phyloP scores from a whole-genome alignment of 805 yeast species.

The Yarrowia sp. region DNA sequence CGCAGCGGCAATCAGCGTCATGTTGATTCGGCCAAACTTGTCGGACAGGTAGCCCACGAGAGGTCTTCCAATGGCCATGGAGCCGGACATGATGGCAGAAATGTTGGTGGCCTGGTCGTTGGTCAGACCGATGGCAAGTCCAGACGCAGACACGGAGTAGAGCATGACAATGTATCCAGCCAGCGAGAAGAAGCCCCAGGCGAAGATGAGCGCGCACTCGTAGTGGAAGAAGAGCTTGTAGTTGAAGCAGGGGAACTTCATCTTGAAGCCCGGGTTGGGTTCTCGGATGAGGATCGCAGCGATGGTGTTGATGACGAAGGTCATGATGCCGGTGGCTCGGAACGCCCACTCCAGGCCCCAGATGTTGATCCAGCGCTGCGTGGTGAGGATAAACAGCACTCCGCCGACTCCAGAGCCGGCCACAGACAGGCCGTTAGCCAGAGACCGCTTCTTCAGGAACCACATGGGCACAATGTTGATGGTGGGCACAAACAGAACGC shows the following conservation, averaged over 20 bases:
- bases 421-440: conserved; percentile 50
- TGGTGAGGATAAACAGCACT: conserved; percentile 36
- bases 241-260: conserved; percentile 24
- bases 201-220: conserved; percentile 21
- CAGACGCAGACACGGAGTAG: conserved; percentile 37
- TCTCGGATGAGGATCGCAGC: conserved; percentile 21
- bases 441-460: conserved; percentile 47
- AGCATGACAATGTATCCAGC: conserved; percentile 29
- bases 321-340: conserved; percentile 44
- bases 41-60: conserved; percentile 49
- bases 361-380: conserved; percentile 42
- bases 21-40: conserved; percentile 47
- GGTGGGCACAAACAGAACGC: conserved; percentile 46
- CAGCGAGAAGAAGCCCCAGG: conserved; percentile 24
- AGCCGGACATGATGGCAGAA: conserved; percentile 38
- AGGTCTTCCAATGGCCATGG: conserved; percentile 49
- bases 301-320: conserved; percentile 3
- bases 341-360: conserved; percentile 57
- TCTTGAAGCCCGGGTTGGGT: conserved; percentile 26
- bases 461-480: conserved; percentile 49
- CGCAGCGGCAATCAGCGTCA: conserved; percentile 37
- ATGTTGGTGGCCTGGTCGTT: conserved; percentile 33
- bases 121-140: conserved; percentile 32
- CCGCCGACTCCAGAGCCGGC: conserved; percentile 56
- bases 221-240: conserved; percentile 25